Evolutionary conservation across 2,329 filamentous ascomycete genomes (phyloP).

Genomic region (Grosmannia serpens): DNA sequence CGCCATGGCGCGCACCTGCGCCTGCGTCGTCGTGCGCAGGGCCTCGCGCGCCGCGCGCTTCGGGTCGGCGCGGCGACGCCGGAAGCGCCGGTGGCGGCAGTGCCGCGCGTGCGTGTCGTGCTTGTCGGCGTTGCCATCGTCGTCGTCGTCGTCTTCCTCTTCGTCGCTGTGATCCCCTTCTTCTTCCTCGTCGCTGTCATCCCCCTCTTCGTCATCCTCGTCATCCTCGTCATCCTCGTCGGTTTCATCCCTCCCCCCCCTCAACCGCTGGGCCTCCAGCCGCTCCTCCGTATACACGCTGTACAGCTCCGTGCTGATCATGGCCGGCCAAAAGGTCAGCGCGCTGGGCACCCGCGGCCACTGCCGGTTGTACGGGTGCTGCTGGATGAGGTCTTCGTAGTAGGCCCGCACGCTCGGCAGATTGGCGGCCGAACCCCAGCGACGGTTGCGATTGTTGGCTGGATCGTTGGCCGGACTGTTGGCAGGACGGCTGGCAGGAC

Average conservation of each 20-base stretch:
- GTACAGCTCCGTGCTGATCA: slow-evolving; percentile 74
- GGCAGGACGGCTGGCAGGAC: no score
- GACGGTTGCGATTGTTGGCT: no score
- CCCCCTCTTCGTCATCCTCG: slow-evolving; percentile 14
- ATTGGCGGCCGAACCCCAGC: slow-evolving; percentile 35
- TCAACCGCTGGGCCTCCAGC: slow-evolving; percentile 27
- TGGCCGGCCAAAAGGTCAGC: slow-evolving; percentile 67
- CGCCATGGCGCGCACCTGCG: slow-evolving; percentile 50
- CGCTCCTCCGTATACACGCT: slow-evolving; percentile 52
- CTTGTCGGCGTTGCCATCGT: neutral
- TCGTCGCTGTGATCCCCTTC: slow-evolving; percentile 7
- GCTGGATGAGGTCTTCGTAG: slow-evolving; percentile 67
- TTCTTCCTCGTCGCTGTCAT: slow-evolving; percentile 12
- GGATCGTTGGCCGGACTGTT: no score
- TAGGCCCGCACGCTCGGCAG: slow-evolving; percentile 42
- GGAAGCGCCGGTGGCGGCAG: neutral
- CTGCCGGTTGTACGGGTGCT: slow-evolving; percentile 58
- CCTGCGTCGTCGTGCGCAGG: slow-evolving; percentile 40
- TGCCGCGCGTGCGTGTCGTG: no score
- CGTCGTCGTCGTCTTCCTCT: neutral
- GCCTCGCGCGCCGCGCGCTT: slow-evolving; percentile 23
- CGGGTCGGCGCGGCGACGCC: neutral
- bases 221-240: slow-evolving; percentile 14
- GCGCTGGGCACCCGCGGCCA: slow-evolving; percentile 50
- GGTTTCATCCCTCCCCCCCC: slow-evolving; percentile 14